These are phyloP conservation scores for Candida gigantensis DNA, from an alignment of 1,139 yeast species.

Conservation along the genomic window DNA sequence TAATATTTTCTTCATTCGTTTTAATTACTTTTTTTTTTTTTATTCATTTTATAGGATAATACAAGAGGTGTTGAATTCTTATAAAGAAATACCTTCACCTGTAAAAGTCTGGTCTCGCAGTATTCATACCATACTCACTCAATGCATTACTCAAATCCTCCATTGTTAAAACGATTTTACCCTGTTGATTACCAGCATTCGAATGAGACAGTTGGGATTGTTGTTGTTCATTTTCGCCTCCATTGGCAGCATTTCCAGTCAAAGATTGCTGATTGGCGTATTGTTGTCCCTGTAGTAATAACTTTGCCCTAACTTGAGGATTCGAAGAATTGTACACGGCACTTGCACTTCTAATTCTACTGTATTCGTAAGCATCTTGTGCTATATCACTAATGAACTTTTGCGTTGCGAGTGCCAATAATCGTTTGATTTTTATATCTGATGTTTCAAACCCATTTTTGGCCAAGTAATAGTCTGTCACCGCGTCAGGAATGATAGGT, in stretches of 20 bases:
- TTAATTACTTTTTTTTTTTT: not conserved
- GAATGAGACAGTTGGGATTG: constrained; percentile 35
- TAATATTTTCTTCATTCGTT: constrained; percentile 1
- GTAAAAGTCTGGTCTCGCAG: constrained; percentile 91
- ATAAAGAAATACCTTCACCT: constrained; percentile 15
- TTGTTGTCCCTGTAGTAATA: constrained; percentile 70
- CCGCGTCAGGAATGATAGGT: constrained; percentile 96
- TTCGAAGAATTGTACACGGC: constrained; percentile 82
- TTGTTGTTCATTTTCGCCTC: constrained; percentile 40
- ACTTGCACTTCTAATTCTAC: constrained; percentile 81
- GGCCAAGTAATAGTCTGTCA: constrained; percentile 89
- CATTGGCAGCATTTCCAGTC: constrained; percentile 39
- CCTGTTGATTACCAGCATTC: constrained; percentile 62
- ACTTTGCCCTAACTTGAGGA: constrained; percentile 85
- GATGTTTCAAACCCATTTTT: constrained; percentile 86
- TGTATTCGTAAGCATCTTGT: constrained; percentile 94
- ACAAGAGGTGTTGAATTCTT: too few relatives aligned
- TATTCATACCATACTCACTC: constrained; percentile 89
- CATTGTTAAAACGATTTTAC: constrained; percentile 81
- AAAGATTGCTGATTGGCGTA: constrained; percentile 49
- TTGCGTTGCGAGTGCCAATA: constrained; percentile 92
- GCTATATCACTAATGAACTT: constrained; percentile 94
- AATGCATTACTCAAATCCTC: constrained; percentile 86
- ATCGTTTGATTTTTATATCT: constrained; percentile 77
- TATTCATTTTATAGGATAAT: too few relatives aligned